These are phyloP conservation scores for Wallemia mellicola DNA, from an alignment of 1,284 basidiomycete species.

Conservation along the genomic window DNA sequence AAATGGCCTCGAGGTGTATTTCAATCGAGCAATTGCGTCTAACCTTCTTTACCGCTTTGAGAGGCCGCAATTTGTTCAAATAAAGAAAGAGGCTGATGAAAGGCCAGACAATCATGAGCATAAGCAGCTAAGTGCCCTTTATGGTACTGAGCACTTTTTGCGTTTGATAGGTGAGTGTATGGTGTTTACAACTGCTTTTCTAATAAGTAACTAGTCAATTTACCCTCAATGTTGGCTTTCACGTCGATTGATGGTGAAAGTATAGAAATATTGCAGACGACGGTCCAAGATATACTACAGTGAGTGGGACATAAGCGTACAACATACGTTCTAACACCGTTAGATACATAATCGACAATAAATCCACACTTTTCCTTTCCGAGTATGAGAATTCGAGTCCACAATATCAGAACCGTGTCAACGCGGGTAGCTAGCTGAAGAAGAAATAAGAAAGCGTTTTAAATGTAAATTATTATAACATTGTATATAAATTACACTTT, in stretches of 20 bases:
- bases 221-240: constrained; percentile 45
- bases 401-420: constrained; percentile 34
- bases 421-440: constrained; percentile 1
- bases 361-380: constrained; percentile 31
- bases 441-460: no score
- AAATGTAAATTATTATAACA: background rate
- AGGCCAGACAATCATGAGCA: constrained; percentile 35
- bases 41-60: constrained; percentile 86
- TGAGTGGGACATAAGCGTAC: constrained; percentile 19
- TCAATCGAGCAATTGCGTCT: constrained; percentile 64
- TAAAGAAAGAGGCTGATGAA: constrained; percentile 30
- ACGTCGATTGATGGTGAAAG: constrained; percentile 77
- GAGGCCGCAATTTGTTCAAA: constrained; percentile 60
- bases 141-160: constrained; percentile 80
- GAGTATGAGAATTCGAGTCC: constrained; percentile 41
- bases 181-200: background rate
- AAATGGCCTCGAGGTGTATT: constrained; percentile 71
- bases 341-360: constrained; percentile 33
- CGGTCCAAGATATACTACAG: constrained; percentile 63
- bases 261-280: constrained; percentile 51
- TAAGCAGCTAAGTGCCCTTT: constrained; percentile 63
- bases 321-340: background rate
- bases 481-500: background rate
- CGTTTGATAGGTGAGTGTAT: constrained; percentile 50
- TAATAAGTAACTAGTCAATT: constrained; percentile 18